These are phyloP conservation scores for Rhizophora mangle DNA, from an alignment of 345 rosid species.

Conservation along the genomic window DNA sequence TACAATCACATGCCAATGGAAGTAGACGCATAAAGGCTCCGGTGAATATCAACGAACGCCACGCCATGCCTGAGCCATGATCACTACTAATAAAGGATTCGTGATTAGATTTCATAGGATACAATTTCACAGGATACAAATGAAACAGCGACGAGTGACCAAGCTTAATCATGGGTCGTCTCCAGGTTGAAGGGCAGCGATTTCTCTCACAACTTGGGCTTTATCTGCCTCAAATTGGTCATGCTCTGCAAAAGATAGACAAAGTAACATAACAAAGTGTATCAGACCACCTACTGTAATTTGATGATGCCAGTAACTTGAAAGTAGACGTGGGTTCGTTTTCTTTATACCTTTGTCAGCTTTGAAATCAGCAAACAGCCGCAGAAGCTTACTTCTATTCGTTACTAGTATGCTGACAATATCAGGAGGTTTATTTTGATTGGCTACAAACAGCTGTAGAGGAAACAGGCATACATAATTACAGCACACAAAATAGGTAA, in stretches of 20 bases:
- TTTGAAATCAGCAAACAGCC: conserved; percentile 42
- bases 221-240: conserved; percentile 94
- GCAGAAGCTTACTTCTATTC: conserved; percentile 51
- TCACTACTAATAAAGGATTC: background rate
- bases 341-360: conserved; percentile 40
- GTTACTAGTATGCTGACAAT: conserved; percentile 38
- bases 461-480: background rate
- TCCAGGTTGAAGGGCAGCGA: conserved; percentile 57
- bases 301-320: background rate
- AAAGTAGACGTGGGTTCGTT: background rate
- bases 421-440: conserved; percentile 50
- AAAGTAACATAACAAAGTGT: background rate
- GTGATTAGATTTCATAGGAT: too few species aligned
- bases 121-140: too few species aligned
- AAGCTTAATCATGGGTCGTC: conserved; percentile 12
- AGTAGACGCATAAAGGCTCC: too few species aligned
- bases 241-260: conserved; percentile 52
- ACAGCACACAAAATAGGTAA: background rate
- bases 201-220: conserved; percentile 85
- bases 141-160: conserved; percentile 2
- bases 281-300: too few species aligned
- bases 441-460: conserved; percentile 48
- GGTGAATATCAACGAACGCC: background rate
- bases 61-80: background rate
- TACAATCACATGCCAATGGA: too few species aligned